Conservation (phyloP, 352 stramenopile genomes). For the Phytopythium sindhum region DNA sequence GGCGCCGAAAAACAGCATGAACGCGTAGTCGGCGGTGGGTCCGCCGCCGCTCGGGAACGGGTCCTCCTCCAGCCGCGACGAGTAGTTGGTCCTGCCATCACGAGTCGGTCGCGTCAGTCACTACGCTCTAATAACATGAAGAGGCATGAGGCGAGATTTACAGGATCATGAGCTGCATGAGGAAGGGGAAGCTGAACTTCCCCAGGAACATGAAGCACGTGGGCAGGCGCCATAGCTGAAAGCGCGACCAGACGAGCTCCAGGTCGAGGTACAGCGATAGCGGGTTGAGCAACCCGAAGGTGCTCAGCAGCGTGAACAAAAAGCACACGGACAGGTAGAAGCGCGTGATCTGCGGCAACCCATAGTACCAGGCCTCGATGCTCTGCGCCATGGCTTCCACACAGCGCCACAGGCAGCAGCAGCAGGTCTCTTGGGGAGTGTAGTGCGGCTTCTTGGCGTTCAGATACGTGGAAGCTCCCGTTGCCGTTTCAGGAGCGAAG, state of each 20-base stretch:
- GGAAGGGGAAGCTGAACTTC: constrained; percentile 85
- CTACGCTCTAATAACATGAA: too few relatives aligned
- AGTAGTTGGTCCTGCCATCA: constrained; percentile 72
- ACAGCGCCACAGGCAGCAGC: not conserved
- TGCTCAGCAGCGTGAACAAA: constrained; percentile 74
- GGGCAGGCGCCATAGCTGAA: constrained; percentile 87
- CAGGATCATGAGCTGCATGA: constrained; percentile 91
- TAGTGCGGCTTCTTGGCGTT: too few relatives aligned
- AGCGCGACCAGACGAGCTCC: constrained; percentile 80
- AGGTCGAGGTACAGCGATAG: constrained; percentile 85
- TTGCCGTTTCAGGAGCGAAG: too few relatives aligned
- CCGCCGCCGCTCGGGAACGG: constrained; percentile 79
- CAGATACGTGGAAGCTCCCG: not conserved
- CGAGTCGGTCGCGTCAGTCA: too few relatives aligned
- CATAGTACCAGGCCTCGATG: constrained; percentile 85
- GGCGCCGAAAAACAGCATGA: constrained; percentile 88
- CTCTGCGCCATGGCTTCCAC: constrained; percentile 48
- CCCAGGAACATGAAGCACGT: constrained; percentile 89
- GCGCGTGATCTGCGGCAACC: constrained; percentile 79
- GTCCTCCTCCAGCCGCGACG: constrained; percentile 76
- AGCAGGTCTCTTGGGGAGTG: not conserved
- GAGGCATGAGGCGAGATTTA: constrained; percentile 22
- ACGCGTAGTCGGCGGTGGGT: constrained; percentile 84
- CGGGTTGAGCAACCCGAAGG: constrained; percentile 76
- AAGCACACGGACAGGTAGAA: constrained; percentile 86